Base-by-base conservation (phyloP, 768 basidiomycete species). In the Butyriboletus loyo region DNA sequence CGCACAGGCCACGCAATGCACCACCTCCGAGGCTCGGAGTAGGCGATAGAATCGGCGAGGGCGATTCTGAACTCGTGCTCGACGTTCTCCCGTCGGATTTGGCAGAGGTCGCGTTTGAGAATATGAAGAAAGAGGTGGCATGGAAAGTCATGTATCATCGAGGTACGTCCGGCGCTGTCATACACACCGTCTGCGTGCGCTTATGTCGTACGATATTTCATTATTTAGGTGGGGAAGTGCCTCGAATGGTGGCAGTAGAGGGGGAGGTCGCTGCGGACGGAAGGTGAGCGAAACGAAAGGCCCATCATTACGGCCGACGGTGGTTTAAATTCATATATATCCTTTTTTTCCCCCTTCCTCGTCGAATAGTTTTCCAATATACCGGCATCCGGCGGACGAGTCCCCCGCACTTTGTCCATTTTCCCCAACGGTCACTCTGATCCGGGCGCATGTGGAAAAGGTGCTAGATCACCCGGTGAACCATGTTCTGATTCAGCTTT, bases 401-500 rank as follows among this genome's bases (percentile, higher is more conserved):
- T 87, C 87, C 0, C 89, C 89, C 25, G 77, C 81, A 3, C 75
- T 90, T 27, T 68, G 70, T 13, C 77, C 80, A 2, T 91, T 89
- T 72, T 82, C 87, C 5, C 79, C 82, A 0, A 88, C 85, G 0
- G 86, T 92, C 22, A 72, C 79, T 2, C 63, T 70, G 22, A 90
- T 92, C 56, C 84, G 83, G 6, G 71, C 77, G 31, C 76, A 80
- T 46, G 86, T 88, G 25, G 80, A 90, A 59, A 69, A 73, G 49
- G 75, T 76, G 7, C 66, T 85, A 11, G 60, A 72, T 24, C 87
- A 89, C 51, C 85, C 84, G 1, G 81, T 92, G 6, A 92, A 92
- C 62, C 89, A 92, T 59, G 89, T 88, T 43, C 78, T 92, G 28
- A 89, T 92, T 45, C 90, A 92, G 62, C 77, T 82, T 64, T 92